These are phyloP conservation scores for Aspergillus felis DNA, from an alignment of 2,329 filamentous ascomycete species.

Conservation along the genomic window DNA sequence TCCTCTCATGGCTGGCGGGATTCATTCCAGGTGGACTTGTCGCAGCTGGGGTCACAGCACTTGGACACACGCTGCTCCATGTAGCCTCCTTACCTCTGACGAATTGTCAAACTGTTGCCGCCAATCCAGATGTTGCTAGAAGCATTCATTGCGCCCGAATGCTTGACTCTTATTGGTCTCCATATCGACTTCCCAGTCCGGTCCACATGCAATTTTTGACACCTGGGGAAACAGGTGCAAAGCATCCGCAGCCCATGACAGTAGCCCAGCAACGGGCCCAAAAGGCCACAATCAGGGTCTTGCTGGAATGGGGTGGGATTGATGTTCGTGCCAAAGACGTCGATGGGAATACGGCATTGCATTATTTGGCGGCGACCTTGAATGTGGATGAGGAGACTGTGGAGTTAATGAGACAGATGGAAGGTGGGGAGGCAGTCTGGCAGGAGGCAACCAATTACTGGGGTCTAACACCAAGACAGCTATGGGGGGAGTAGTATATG, in stretches of 20 bases:
- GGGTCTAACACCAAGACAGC: no score
- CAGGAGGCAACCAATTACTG: no score
- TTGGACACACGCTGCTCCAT: slow-evolving; percentile 8
- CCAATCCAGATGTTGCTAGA: not conserved
- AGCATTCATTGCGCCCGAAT: slow-evolving; percentile 5
- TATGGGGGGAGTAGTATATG: no score
- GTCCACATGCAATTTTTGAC: not conserved
- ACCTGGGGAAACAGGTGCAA: not conserved
- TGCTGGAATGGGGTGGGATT: not conserved
- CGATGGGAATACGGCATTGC: slow-evolving; percentile 13
- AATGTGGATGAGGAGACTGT: slow-evolving; percentile 2
- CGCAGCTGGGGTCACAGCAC: not conserved
- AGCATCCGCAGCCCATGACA: not conserved
- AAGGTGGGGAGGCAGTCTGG: no score
- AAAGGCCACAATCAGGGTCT: slow-evolving; percentile 1
- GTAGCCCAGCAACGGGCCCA: slow-evolving; percentile 5
- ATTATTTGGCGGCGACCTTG: slow-evolving; percentile 11
- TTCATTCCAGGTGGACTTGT: not conserved
- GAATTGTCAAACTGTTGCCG: not conserved
- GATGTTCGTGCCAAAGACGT: slow-evolving; percentile 10
- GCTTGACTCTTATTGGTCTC: not conserved
- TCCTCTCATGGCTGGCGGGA: slow-evolving; percentile 3
- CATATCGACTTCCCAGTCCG: slow-evolving; percentile 5
- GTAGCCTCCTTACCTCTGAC: slow-evolving; percentile 5
- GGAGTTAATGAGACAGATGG: not conserved